A percentile compares a stretch with the other conserved stretches of the same genome.
phyloP scores from a whole-genome alignment of 352 stramenopile species.

The Paralagenidium karlingii region DNA sequence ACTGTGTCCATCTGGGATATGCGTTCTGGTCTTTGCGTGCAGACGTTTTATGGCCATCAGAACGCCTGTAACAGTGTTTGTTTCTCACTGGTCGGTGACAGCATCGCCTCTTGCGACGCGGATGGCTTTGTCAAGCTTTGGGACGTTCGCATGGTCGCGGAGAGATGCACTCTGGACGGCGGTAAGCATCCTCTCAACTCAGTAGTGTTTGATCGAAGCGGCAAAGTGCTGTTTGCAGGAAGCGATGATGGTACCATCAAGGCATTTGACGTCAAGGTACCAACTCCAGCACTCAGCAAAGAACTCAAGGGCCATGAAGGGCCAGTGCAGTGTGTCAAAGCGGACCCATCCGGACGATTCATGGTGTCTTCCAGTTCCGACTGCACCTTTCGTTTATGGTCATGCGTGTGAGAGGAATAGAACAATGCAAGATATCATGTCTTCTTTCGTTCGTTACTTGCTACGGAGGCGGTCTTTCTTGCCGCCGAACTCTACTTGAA shows the following conservation, averaged over 20 bases:
- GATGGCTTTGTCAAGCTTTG: slow-evolving; percentile 92
- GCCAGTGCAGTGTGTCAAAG: slow-evolving; percentile 85
- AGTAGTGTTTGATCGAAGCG: slow-evolving; percentile 84
- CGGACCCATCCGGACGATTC: slow-evolving; percentile 81
- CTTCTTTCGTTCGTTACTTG: slow-evolving; percentile 1
- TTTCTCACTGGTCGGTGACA: slow-evolving; percentile 80
- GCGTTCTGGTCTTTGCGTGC: slow-evolving; percentile 81
- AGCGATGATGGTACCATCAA: slow-evolving; percentile 88
- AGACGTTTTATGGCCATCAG: slow-evolving; percentile 93
- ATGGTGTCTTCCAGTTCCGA: slow-evolving; percentile 87
- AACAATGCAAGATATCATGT: neutral
- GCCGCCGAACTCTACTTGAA: slow-evolving; percentile 58
- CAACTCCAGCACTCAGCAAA: slow-evolving; percentile 23
- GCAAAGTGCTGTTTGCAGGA: slow-evolving; percentile 66
- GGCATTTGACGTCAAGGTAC: slow-evolving; percentile 77
- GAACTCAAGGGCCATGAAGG: slow-evolving; percentile 87
- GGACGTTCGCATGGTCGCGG: slow-evolving; percentile 92
- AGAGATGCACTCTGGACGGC: slow-evolving; percentile 76
- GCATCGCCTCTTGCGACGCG: slow-evolving; percentile 86
- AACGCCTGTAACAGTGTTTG: slow-evolving; percentile 89
- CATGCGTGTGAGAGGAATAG: slow-evolving; percentile 3
- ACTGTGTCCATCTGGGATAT: slow-evolving; percentile 93
- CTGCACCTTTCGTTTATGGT: slow-evolving; percentile 89
- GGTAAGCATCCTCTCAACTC: slow-evolving; percentile 86
- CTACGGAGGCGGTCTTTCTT: slow-evolving; percentile 73